A percentile compares a stretch with the other conserved stretches of the same genome.
Evolutionary conservation across 176 grass and related monocot species (phyloP).

Genomic region (Zea mays): DNA sequence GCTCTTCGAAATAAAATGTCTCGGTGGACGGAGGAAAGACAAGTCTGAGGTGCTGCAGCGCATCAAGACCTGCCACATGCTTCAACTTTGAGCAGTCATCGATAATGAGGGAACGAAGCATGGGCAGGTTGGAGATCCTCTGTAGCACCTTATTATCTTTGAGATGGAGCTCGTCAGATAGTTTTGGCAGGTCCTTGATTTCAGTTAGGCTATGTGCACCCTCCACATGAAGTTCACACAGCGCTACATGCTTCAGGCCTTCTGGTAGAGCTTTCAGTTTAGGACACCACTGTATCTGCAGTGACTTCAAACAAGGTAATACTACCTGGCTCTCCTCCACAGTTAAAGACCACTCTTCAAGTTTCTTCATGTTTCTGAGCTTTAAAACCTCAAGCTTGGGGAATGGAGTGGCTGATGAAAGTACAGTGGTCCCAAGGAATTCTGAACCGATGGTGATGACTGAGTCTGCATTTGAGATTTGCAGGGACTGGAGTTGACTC

Average conservation of each 20-base stretch:
- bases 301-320: slow-evolving; percentile 65
- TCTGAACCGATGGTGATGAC: slow-evolving; percentile 62
- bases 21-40: slow-evolving; percentile 65
- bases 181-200: slow-evolving; percentile 59
- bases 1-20: slow-evolving; percentile 77
- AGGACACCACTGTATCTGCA: slow-evolving; percentile 62
- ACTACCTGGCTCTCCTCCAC: slow-evolving; percentile 42
- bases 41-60: slow-evolving; percentile 53
- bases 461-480: slow-evolving; percentile 59
- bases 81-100: slow-evolving; percentile 68
- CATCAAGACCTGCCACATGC: slow-evolving; percentile 57
- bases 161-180: slow-evolving; percentile 54
- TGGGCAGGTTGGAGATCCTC: slow-evolving; percentile 53
- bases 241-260: slow-evolving; percentile 43
- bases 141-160: slow-evolving; percentile 62
- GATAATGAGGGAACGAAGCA: slow-evolving; percentile 46
- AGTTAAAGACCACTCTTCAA: slow-evolving; percentile 71
- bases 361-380: slow-evolving; percentile 63
- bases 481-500: slow-evolving; percentile 61
- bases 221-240: slow-evolving; percentile 52
- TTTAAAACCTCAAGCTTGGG: slow-evolving; percentile 65
- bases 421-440: slow-evolving; percentile 53
- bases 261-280: slow-evolving; percentile 82
- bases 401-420: slow-evolving; percentile 48
- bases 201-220: slow-evolving; percentile 57